These are phyloP conservation scores for Physaria fendleri DNA, from an alignment of 345 rosid genomes.

Conservation along the genomic window DNA sequence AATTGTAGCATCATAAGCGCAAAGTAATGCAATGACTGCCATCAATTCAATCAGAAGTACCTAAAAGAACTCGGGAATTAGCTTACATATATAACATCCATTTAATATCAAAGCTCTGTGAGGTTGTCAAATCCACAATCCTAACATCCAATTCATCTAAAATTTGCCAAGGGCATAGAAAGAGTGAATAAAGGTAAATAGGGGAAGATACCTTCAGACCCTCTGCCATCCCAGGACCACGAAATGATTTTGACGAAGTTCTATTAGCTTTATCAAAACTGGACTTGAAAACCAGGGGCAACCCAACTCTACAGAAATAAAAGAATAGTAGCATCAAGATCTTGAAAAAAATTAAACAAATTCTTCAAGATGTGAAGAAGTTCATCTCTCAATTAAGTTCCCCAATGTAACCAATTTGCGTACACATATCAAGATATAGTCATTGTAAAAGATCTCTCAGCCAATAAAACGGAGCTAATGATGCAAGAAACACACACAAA, in stretches of 20 bases:
- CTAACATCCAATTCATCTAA: background rate
- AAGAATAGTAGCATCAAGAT: background rate
- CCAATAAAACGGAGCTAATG: background rate
- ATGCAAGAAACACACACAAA: background rate
- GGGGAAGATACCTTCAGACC: conserved; percentile 67
- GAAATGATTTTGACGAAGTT: conserved; percentile 89
- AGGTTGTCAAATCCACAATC: background rate
- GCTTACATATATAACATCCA: background rate
- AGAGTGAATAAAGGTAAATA: background rate
- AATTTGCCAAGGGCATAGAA: background rate
- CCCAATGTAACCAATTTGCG: background rate
- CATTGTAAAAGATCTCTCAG: too few species aligned
- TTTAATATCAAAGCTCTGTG: background rate
- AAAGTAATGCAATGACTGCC: background rate
- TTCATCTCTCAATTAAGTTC: background rate
- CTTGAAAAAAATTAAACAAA: background rate
- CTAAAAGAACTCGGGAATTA: background rate
- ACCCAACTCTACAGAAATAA: conserved; percentile 51
- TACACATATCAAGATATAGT: too few species aligned
- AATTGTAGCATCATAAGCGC: background rate
- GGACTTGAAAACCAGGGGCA: conserved; percentile 88
- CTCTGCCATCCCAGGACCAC: conserved; percentile 90
- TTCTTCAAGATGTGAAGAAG: conserved; percentile 1
- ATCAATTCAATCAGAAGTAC: background rate
- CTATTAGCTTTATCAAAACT: conserved; percentile 97